phyloP scores from a whole-genome alignment of 2,329 filamentous ascomycete species.

The Aspergillus luchuensis region DNA sequence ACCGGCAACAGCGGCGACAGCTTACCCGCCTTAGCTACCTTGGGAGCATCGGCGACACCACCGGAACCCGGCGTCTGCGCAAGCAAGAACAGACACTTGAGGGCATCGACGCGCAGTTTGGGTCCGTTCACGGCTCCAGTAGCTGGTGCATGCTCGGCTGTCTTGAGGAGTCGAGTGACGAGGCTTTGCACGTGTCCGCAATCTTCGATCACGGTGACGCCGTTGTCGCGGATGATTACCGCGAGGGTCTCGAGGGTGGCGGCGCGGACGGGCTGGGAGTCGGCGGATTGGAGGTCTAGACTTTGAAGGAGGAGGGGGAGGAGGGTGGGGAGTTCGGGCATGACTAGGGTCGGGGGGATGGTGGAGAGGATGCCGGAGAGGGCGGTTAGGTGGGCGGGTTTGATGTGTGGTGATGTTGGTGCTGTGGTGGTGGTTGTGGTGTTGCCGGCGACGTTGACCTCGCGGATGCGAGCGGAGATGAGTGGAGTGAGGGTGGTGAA shows the following conservation, averaged over 20 bases:
- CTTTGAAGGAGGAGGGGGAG: conserved; percentile 64
- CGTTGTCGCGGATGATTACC: conserved; percentile 60
- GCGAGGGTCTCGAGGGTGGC: conserved; percentile 62
- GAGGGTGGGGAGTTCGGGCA: conserved; percentile 60
- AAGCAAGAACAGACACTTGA: conserved; percentile 43
- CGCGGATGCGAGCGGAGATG: conserved; percentile 56
- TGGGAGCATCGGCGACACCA: conserved; percentile 19
- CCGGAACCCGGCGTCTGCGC: conserved; percentile 30
- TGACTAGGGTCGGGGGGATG: conserved; percentile 61
- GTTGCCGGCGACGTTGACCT: conserved; percentile 37
- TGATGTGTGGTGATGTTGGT: conserved; percentile 37
- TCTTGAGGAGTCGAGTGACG: conserved; percentile 58
- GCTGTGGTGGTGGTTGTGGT: conserved; percentile 31
- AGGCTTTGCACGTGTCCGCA: conserved; percentile 61
- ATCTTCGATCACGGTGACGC: conserved; percentile 51
- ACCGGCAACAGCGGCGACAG: conserved; percentile 57
- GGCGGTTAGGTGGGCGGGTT: conserved; percentile 65
- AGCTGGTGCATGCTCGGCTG: conserved; percentile 34
- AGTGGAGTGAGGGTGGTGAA: conserved; percentile 62
- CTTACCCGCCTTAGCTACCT: conserved; percentile 28
- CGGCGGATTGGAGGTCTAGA: conserved; percentile 55
- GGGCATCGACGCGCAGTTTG: conserved; percentile 37
- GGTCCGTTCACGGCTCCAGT: conserved; percentile 25
- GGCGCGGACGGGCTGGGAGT: conserved; percentile 57
- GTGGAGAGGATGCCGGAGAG: conserved; percentile 63